phyloP scores from a whole-genome alignment of 805 yeast genomes.

The Candida morakotiae region DNA sequence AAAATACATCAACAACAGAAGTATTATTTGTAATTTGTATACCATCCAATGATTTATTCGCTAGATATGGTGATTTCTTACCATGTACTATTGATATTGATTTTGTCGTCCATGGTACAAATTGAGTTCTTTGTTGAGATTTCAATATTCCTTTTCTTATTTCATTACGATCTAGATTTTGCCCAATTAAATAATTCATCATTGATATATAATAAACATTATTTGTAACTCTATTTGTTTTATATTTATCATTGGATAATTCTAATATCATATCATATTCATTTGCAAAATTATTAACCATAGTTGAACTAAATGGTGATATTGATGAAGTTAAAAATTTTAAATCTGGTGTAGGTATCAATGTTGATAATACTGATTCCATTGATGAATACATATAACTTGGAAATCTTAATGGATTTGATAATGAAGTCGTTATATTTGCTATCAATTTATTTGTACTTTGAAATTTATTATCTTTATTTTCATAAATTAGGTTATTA shows the following conservation, averaged over 20 bases:
- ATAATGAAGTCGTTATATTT: slow-evolving; percentile 75
- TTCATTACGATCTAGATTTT: slow-evolving; percentile 61
- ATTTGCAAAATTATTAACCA: slow-evolving; percentile 57
- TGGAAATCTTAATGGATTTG: slow-evolving; percentile 88
- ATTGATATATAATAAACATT: slow-evolving; percentile 58
- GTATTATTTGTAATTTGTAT: slow-evolving; percentile 82
- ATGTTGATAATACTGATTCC: slow-evolving; percentile 73
- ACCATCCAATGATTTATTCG: slow-evolving; percentile 50
- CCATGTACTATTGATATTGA: slow-evolving; percentile 77
- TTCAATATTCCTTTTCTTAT: slow-evolving; percentile 62
- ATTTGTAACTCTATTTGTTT: slow-evolving; percentile 56
- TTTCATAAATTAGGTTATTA: neutral
- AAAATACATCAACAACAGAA: slow-evolving; percentile 62
- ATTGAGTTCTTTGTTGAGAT: slow-evolving; percentile 63
- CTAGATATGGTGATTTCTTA: slow-evolving; percentile 57
- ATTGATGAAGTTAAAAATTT: slow-evolving; percentile 43
- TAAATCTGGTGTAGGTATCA: slow-evolving; percentile 80
- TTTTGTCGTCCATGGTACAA: slow-evolving; percentile 84
- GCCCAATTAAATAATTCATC: slow-evolving; percentile 64
- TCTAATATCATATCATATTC: slow-evolving; percentile 86
- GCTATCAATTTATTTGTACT: slow-evolving; percentile 85
- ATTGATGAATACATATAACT: slow-evolving; percentile 85
- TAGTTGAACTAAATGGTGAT: slow-evolving; percentile 43
- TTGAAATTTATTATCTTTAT: slow-evolving; percentile 32
- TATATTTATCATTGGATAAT: slow-evolving; percentile 69